Conservation (phyloP, 352 stramenopile genomes). For the Pythium aristosporum region DNA sequence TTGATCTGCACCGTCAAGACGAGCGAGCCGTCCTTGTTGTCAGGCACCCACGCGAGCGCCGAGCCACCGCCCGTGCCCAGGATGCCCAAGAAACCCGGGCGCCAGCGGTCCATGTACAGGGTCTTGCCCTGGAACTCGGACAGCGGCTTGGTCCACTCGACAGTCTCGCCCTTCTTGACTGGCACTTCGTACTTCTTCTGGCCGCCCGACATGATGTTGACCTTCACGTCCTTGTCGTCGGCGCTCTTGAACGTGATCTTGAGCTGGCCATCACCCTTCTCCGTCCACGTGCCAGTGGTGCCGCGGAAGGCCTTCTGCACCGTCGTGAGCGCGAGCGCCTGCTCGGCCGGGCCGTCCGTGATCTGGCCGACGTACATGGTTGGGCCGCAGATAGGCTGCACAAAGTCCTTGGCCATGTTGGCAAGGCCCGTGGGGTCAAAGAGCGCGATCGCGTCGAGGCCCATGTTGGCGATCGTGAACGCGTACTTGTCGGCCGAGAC, state of each 20-base stretch:
- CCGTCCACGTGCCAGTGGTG: slow-evolving; percentile 42
- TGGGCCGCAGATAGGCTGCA: slow-evolving; percentile 53
- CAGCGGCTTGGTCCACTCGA: slow-evolving; percentile 41
- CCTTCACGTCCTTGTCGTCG: slow-evolving; percentile 46
- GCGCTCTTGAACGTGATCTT: slow-evolving; percentile 43
- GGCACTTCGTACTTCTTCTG: slow-evolving; percentile 41
- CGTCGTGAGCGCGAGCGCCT: slow-evolving; percentile 41
- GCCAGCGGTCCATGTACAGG: slow-evolving; percentile 75
- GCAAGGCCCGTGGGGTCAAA: slow-evolving; percentile 47
- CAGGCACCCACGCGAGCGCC: slow-evolving; percentile 57
- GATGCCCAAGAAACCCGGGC: slow-evolving; percentile 53
- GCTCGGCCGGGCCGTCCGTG: slow-evolving; percentile 40
- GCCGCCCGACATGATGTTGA: slow-evolving; percentile 60
- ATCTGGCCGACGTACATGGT: slow-evolving; percentile 49
- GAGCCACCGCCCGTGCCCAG: slow-evolving; percentile 60
- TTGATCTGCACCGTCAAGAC: slow-evolving; percentile 22
- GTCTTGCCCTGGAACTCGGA: slow-evolving; percentile 48
- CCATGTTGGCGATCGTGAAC: slow-evolving; percentile 43
- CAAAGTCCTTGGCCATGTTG: slow-evolving; percentile 40
- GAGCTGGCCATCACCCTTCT: slow-evolving; percentile 39
- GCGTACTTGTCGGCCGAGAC: slow-evolving; percentile 40
- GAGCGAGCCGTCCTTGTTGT: slow-evolving; percentile 26
- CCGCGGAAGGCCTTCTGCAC: slow-evolving; percentile 44
- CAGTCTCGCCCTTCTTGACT: slow-evolving; percentile 36
- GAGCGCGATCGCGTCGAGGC: slow-evolving; percentile 41